Base-by-base conservation (phyloP, 495 filamentous ascomycete genomes). In the Xanthoparmelia taractica region DNA sequence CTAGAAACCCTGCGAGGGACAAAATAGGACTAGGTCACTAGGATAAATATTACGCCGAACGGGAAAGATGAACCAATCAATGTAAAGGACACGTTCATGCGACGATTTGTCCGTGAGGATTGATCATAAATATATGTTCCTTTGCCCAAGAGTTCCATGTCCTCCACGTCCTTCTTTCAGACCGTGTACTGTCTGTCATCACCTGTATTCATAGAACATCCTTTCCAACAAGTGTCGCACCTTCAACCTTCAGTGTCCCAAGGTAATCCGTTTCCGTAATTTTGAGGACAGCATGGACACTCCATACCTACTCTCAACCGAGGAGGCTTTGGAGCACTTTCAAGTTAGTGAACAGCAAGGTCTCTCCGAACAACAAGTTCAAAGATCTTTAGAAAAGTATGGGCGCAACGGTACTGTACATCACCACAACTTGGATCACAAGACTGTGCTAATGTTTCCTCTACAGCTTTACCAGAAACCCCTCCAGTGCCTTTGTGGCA, bases 401-500 rank as follows among this genome's bases (percentile, higher is more conserved):
- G 92, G 92, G 47, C 86, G 81, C 58, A 97, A 97, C 83, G 88
- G 92, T 96, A 79, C 73, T 84, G 73, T 61, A 56, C 54, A 60
- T 60, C 41, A 40, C 31, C 56, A 57, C 60, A 45, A 27, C 52
- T 57, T 27, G 34, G 36, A 18, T 37, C 13, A 37, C 37, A 31
- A 57, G 50, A 23, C 50, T 13, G 37, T 37, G 60, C 60, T 63
- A 25, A 63, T 25, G 27, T 43, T 31, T 23, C 65, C 37, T 64
- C 45, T 60, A 62, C 73, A 97, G 94, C 92, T 60, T 85, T 99
- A 62, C 87, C 91, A 20, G 94, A 99, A 76, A 95, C 97, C 59
- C 92, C 95, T 50, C 90, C 95, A n/a, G 97, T 94, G 20, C 95
- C 95, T 41, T 71, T 99, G 55, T 99, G 94, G 93, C 81, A 96